These are phyloP conservation scores for Russula virescens DNA, from an alignment of 768 basidiomycete species.

Conservation along the genomic window DNA sequence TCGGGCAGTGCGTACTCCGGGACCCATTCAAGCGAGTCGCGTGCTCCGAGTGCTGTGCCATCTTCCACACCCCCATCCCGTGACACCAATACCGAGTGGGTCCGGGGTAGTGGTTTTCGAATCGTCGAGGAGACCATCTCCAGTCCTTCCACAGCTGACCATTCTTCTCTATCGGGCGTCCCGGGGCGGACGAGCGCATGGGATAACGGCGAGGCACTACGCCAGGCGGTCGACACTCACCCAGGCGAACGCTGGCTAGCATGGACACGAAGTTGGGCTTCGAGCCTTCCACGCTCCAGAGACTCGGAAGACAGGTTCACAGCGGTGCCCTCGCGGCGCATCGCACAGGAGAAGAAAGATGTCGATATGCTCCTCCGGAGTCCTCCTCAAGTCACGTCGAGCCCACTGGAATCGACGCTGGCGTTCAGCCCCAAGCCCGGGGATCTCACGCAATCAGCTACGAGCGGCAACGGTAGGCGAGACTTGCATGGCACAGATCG, in stretches of 20 bases:
- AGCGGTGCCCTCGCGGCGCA: conserved; percentile 32
- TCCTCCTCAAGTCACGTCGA: conserved; percentile 52
- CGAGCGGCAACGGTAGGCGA: neutral
- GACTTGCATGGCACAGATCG: neutral
- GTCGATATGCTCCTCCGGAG: conserved; percentile 43
- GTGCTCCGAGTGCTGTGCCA: neutral
- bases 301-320: conserved; percentile 38
- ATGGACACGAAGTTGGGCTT: conserved; percentile 26
- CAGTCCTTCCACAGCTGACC: neutral
- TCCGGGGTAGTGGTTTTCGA: conserved; percentile 37
- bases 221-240: conserved; percentile 22
- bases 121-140: conserved; percentile 35
- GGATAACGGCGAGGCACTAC: conserved; percentile 21
- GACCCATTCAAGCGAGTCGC: conserved; percentile 7
- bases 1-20: conserved; percentile 21
- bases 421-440: conserved; percentile 37
- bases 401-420: conserved; percentile 49
- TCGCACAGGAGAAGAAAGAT: conserved; percentile 30
- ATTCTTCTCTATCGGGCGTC: conserved; percentile 1
- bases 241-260: conserved; percentile 20
- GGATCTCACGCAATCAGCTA: neutral
- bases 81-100: conserved; percentile 15
- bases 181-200: conserved; percentile 20
- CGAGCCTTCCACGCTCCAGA: conserved; percentile 15
- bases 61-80: neutral